These are phyloP conservation scores for Ambrosia artemisiifolia DNA, from an alignment of 129 eudicot genomes.

Conservation along the genomic window DNA sequence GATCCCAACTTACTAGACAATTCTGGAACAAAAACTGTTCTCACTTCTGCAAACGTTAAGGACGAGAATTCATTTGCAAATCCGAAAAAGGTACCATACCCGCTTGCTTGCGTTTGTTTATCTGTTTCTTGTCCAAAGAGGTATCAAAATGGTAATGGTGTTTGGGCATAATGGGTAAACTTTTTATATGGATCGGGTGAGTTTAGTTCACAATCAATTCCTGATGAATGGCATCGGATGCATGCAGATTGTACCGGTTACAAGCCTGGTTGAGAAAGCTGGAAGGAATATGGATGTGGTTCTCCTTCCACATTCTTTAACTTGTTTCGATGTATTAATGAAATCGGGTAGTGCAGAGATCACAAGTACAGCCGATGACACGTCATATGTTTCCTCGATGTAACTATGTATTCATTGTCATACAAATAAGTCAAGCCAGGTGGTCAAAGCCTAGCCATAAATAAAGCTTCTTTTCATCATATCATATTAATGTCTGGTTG, in stretches of 20 bases:
- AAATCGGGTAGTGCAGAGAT: constrained; percentile 27
- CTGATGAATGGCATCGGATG: not conserved
- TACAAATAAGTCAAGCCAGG: not conserved
- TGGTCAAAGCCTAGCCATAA: not conserved
- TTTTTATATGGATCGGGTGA: not conserved
- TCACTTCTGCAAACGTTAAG: constrained; percentile 51
- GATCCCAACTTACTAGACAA: constrained; percentile 37
- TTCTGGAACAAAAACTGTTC: constrained; percentile 48
- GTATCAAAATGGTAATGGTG: not conserved
- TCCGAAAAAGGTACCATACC: constrained; percentile 58
- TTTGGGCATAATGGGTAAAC: not conserved
- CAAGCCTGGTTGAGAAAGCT: constrained; percentile 25
- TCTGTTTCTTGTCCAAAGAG: not conserved
- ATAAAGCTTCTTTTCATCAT: not conserved
- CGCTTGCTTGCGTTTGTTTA: not conserved
- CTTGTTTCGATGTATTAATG: constrained; percentile 51
- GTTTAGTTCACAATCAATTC: not conserved
- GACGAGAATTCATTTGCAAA: constrained; percentile 73
- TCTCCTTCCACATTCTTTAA: constrained; percentile 58
- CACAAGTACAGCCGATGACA: constrained; percentile 8
- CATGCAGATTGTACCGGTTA: constrained; percentile 46
- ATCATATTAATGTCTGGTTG: not conserved
- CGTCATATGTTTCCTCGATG: constrained; percentile 24
- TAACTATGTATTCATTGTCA: constrained; percentile 13
- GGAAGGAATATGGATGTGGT: constrained; percentile 44